Percentiles rank a stretch among this genome's conserved stretches.
phyloP scores from a whole-genome alignment of 2,329 filamentous ascomycete species.

The Ilyonectria mors-panacis region DNA sequence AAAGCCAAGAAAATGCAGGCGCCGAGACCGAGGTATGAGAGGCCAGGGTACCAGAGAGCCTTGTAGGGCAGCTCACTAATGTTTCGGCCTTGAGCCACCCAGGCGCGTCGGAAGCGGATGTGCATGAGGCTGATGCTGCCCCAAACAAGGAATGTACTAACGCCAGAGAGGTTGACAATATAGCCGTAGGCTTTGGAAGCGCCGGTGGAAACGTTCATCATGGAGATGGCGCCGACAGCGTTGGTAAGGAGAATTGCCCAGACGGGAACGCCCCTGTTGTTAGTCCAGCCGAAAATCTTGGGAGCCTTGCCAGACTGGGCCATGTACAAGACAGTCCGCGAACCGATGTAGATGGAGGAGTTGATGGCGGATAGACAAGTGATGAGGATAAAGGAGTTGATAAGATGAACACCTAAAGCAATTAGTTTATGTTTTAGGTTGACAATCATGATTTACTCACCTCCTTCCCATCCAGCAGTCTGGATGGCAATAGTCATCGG shows the following conservation, averaged over 20 bases:
- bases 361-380: constrained; percentile 82
- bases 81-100: constrained; percentile 70
- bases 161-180: constrained; percentile 79
- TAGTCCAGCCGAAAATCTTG: constrained; percentile 76
- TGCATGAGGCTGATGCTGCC: constrained; percentile 79
- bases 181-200: constrained; percentile 76
- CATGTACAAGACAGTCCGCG: constrained; percentile 82
- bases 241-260: constrained; percentile 78
- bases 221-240: constrained; percentile 77
- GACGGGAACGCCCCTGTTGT: constrained; percentile 73
- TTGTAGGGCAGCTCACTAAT: constrained; percentile 69
- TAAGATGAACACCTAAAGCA: constrained; percentile 72
- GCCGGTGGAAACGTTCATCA: constrained; percentile 81
- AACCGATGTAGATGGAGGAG: constrained; percentile 83
- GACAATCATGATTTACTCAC: constrained; percentile 47
- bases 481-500: constrained; percentile 83
- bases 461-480: constrained; percentile 80
- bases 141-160: constrained; percentile 82
- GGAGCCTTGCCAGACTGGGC: constrained; percentile 82
- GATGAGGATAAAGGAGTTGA: constrained; percentile 83
- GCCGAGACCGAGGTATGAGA: constrained; percentile 71
- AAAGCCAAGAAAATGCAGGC: constrained; percentile 73
- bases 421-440: constrained; percentile 18
- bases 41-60: constrained; percentile 69
- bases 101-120: constrained; percentile 78